Evolutionary conservation across 176 grass and related monocot genomes (phyloP), one percentile per base, ranked within the genome.

Genomic region (Triticum monococcum): DNA sequence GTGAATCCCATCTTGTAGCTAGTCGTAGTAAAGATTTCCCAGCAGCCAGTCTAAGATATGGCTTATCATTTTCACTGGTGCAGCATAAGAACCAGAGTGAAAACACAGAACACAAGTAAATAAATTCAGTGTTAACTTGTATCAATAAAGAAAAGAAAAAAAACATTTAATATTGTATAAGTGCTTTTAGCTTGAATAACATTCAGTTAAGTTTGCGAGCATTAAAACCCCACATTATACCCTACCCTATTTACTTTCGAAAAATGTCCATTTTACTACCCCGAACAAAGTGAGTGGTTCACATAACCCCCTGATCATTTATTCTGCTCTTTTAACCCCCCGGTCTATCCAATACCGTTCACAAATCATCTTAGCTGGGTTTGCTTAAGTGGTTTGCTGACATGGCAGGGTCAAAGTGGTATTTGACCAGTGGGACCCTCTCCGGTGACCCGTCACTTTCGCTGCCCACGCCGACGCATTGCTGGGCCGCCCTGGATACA

Each of bases 1-100:
- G 87, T 40, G 90, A 84, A 90, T 98, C 93, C 96, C 96, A 98
- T 91, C 81, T 92, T 81, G 88, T 81, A 78, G 96, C 93, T 68
- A 98, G 82, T 41, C 54, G 88, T 76, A 98, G 90, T 81, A 91
- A 79, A 92, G 88, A 98, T 92, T 94, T 98, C 25, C 69, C 89
- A 76, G 91, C 96, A 43, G 86, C 91, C 81, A 92, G 72, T 92
- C 92, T 92, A 64, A 98, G 79, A 78, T 94, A 85, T 54, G 86
- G 85, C 52, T 83, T 87, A 79, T 95, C 96, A 77, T 72, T 70
- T 86, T 95, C 91, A 89, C 96, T 98, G 87, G 52, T 48, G 46
- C 74, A 77, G 74, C 74, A 77, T 22, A 77, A 77, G 46, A 77
- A 77, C 31, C 74, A 77, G 74, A 77, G 48, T 77, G 46, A 77